Evolutionary conservation across 257 asterid species (phyloP).

Genomic region (Leonotis leonurus): DNA sequence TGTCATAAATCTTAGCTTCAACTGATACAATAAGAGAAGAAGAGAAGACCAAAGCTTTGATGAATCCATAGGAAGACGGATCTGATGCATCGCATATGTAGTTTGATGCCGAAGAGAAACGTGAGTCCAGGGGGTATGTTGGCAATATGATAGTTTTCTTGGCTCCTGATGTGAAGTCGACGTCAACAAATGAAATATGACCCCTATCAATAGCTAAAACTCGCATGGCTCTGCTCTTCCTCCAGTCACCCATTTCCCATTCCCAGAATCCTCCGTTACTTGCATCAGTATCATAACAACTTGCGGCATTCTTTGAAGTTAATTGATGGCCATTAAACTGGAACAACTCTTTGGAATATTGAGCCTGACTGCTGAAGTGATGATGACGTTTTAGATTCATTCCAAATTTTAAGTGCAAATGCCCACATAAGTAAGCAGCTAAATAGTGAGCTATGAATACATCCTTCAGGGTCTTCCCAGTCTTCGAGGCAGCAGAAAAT

Average conservation of each 20-base stretch:
- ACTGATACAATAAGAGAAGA: slow-evolving; percentile 59
- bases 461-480: slow-evolving; percentile 67
- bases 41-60: slow-evolving; percentile 78
- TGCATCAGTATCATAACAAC: slow-evolving; percentile 29
- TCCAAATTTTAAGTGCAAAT: slow-evolving; percentile 77
- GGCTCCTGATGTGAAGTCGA: slow-evolving; percentile 50
- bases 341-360: slow-evolving; percentile 32
- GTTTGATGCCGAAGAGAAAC: slow-evolving; percentile 40
- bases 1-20: slow-evolving; percentile 70
- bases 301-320: slow-evolving; percentile 20
- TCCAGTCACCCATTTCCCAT: slow-evolving; percentile 98
- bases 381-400: slow-evolving; percentile 75
- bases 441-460: slow-evolving; percentile 44
- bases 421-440: slow-evolving; percentile 81
- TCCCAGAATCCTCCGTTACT: slow-evolving; percentile 72
- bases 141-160: slow-evolving; percentile 68
- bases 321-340: slow-evolving; percentile 54
- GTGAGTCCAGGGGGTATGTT: slow-evolving; percentile 79
- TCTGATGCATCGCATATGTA: slow-evolving; percentile 30
- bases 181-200: slow-evolving; percentile 60
- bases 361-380: slow-evolving; percentile 25
- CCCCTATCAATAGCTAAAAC: slow-evolving; percentile 81
- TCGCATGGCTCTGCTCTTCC: slow-evolving; percentile 72
- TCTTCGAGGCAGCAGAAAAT: slow-evolving; percentile 66
- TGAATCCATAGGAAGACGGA: slow-evolving; percentile 29